Conservation (phyloP, 1,139 yeast species). For the Taphrina populina region DNA sequence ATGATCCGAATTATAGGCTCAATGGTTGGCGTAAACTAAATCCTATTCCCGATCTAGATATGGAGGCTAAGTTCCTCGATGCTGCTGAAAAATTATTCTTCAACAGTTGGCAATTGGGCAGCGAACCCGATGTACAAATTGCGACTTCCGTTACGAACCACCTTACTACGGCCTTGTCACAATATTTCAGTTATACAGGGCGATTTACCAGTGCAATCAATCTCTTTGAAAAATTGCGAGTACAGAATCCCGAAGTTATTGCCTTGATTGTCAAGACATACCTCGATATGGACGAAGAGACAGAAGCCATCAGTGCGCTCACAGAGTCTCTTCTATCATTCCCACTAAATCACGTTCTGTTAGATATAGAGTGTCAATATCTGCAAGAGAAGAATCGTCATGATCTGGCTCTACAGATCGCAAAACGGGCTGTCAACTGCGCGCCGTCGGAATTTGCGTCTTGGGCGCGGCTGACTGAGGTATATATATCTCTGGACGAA, state of each 20-base stretch:
- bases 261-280: constrained; percentile 62
- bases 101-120: constrained; percentile 56
- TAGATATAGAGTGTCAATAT: constrained; percentile 67
- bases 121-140: constrained; percentile 61
- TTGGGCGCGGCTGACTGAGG: constrained; percentile 74
- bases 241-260: constrained; percentile 54
- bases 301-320: constrained; percentile 69
- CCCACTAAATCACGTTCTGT: constrained; percentile 61
- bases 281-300: constrained; percentile 62
- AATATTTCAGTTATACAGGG: constrained; percentile 65
- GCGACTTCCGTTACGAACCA: constrained; percentile 70
- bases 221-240: constrained; percentile 51
- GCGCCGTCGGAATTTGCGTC: constrained; percentile 82
- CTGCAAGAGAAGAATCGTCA: constrained; percentile 63
- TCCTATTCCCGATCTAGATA: constrained; percentile 50
- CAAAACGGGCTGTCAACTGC: constrained; percentile 71
- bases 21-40: constrained; percentile 64
- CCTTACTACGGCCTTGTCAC: constrained; percentile 71
- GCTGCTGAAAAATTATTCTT: constrained; percentile 65
- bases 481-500: constrained; percentile 68
- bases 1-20: constrained; percentile 60
- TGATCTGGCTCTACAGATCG: constrained; percentile 71
- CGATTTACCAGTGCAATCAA: constrained; percentile 60
- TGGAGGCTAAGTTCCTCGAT: constrained; percentile 57
- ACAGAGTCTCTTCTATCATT: constrained; percentile 58